Base-by-base conservation (phyloP, 2,329 filamentous ascomycete genomes). In the Verticillium albo-atrum region DNA sequence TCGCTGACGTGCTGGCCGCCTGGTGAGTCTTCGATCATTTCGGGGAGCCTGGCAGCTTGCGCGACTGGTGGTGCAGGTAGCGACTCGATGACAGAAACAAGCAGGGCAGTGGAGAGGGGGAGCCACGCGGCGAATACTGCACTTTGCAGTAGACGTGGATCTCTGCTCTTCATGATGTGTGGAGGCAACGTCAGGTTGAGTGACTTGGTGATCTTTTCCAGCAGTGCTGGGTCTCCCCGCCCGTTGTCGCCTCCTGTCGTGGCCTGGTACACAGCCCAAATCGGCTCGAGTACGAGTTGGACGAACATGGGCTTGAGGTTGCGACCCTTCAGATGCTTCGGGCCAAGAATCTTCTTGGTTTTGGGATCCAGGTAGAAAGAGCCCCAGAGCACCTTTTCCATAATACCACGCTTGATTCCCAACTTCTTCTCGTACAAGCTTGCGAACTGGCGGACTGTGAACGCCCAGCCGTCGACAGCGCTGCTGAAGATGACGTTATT, bases 401-500 rank as follows among this genome's bases (percentile, higher is more conserved):
- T 83, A 0, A 91, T 77, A 27, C 86, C 87, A 54, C 93, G 85
- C 75, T 97, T 98, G 74, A 98, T 96, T 15, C 95, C 94, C 6
- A 99, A 83, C 74, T 99, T 99, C 79, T 93, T 96, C 75, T 98
- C 94, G 70, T 98, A 99, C 28, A 98, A 79, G 37, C 86, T 86
- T 20, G 95, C 93, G 71, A 99, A 99, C 68, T 99, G 95, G 56
- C 92, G 86, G 55, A 97, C 89, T 0, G 95, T 99, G 69, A 99
- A 99, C 3, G 95, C 95, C 95, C 95, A 99, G n/a, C 95, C 95
- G 71, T 99, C 95, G 59, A 97, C 89, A 61, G 95, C 95, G 72
- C 94, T 98, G 78, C 92, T 92, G 73, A 99, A 99, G 64, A 99
- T 98, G 73, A 99, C 95, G 70, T 99, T 99, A 74, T 97, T 97